Evolutionary conservation across 352 stramenopile genomes (phyloP), one percentile per base, ranked within the genome.

Genomic region (Globisporangium paddicum): DNA sequence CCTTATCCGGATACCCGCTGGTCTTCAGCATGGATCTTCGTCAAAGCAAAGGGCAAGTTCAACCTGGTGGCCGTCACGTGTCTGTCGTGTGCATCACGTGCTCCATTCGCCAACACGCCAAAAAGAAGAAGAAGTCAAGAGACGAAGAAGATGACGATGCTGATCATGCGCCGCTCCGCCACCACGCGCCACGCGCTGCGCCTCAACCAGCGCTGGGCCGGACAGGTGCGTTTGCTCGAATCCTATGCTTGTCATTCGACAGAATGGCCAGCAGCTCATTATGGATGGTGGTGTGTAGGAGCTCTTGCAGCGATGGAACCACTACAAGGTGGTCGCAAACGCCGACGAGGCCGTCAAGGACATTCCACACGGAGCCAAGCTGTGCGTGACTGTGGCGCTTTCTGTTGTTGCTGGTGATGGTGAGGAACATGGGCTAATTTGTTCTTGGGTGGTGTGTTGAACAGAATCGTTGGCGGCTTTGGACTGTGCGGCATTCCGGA

Each of bases 401-500:
- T 30, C 21, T 18, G 10, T 16, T 21, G 8, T 50, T 34, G 44
- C 9, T 30, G 21, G 3, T 19, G 16, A 23, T 51, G 30, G 16
- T 11, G 11, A 37, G 19, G 25, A n/a, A n/a, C n/a, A n/a, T n/a
- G n/a, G n/a, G n/a, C n/a, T n/a, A n/a, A n/a, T n/a, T n/a, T n/a
- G n/a, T n/a, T 30, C 5, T 47, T 35, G 32, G 13, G 4, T 8
- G 8, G 25, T 51, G 10, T 26, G 47, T 37, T 64, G 50, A 10
- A 44, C 18, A 92, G 83, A 14, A 77, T 90, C 30, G 86, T 97
- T 8, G 90, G 90, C 42, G 90, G 90, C 19, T 97, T 97, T 69
- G 90, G 90, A 8, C 71, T 97, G 10, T 97, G 90, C 62, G 90
- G 90, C 19, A 97, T 97, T 55, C 90, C 90, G 0, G 90, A 97